Conservation (phyloP, 139 green algal species). For the Chlorella sp. region DNA sequence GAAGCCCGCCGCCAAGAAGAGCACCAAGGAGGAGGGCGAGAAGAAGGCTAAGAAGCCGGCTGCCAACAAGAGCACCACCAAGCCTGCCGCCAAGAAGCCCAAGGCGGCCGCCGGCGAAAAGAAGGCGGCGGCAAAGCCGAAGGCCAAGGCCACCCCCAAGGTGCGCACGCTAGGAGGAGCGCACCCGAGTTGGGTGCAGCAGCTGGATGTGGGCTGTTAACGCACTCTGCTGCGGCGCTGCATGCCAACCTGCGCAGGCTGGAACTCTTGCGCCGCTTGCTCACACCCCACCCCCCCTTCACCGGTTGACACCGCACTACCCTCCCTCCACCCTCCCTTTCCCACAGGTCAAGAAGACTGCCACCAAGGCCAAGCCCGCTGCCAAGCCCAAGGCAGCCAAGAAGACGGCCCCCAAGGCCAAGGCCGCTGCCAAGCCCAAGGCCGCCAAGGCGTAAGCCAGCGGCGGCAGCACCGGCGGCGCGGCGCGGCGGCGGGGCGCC, state of each 20-base stretch:
- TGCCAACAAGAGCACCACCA: background rate
- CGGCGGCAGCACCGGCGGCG: background rate
- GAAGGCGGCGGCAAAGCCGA: background rate
- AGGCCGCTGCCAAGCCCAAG: slow-evolving; percentile 53
- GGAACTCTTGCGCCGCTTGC: background rate
- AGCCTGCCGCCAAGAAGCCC: too few species aligned
- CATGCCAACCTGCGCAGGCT: background rate
- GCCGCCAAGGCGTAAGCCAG: slow-evolving; percentile 12
- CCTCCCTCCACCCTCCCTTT: too few species aligned
- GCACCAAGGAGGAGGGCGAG: slow-evolving; percentile 11
- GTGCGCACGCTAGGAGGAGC: background rate
- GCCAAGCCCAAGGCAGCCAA: slow-evolving; percentile 29
- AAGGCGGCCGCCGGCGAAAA: background rate
- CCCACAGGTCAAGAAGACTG: slow-evolving; percentile 30
- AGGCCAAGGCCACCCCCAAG: slow-evolving; percentile 18
- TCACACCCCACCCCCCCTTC: background rate
- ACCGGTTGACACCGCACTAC: background rate
- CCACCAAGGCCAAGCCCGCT: slow-evolving; percentile 8
- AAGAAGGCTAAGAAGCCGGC: slow-evolving; percentile 24
- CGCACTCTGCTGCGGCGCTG: too few species aligned
- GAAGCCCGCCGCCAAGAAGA: background rate
- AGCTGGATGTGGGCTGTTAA: too few species aligned
- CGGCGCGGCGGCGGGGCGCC: background rate
- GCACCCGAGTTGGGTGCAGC: too few species aligned
- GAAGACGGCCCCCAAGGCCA: slow-evolving; percentile 40